Evolutionary conservation across 208 protist species (phyloP).

Genomic region (Acanthamoeba lenticulata): DNA sequence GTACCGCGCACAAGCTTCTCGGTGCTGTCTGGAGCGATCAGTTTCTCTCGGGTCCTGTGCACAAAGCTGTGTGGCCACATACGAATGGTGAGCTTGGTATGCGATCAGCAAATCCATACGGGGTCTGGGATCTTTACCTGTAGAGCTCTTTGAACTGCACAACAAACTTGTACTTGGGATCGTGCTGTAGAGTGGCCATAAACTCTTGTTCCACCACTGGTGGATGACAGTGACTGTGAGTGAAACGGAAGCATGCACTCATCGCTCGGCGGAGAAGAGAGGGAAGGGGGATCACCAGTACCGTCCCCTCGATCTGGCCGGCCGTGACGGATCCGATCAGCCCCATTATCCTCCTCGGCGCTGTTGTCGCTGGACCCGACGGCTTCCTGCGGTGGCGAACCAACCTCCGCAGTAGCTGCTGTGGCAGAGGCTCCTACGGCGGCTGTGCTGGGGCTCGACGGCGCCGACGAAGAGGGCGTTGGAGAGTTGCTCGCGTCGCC

Average conservation of each 20-base stretch:
- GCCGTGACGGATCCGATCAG: neutral
- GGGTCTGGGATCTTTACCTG: neutral
- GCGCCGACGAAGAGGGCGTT: neutral
- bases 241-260: no score
- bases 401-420: neutral
- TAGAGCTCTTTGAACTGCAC: slow-evolving; percentile 45
- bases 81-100: neutral
- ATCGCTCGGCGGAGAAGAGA: no score
- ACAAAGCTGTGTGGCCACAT: neutral
- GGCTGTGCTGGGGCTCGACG: neutral
- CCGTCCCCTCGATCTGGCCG: no score
- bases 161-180: slow-evolving; percentile 57
- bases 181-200: neutral
- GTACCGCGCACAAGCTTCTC: neutral
- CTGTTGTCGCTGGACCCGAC: neutral
- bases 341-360: neutral
- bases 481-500: neutral
- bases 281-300: no score
- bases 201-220: neutral
- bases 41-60: neutral
- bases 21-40: neutral
- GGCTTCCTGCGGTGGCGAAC: neutral
- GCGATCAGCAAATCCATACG: neutral
- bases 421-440: neutral
- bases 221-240: no score